A percentile compares a stretch with the other conserved stretches of the same genome.
phyloP scores from a whole-genome alignment of 164 flowering plant genomes.

The Berberis vulgaris region DNA sequence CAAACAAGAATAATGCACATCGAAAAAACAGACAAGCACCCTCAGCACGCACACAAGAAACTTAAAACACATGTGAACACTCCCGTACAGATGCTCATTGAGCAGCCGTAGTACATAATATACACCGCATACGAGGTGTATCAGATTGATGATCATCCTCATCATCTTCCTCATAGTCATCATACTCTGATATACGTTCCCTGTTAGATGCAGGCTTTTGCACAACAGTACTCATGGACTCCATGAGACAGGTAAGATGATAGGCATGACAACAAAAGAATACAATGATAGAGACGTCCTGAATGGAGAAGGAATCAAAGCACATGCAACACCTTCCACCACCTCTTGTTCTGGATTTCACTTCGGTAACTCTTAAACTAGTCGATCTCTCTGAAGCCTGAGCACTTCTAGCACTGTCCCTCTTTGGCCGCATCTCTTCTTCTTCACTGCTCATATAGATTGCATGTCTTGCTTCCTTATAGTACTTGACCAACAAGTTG shows the following conservation, averaged over 20 bases:
- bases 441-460: conserved; percentile 62
- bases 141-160: conserved; percentile 26
- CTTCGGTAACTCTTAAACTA: conserved; percentile 25
- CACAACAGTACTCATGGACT: conserved; percentile 38
- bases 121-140: conserved; percentile 60
- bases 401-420: conserved; percentile 27
- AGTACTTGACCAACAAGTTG: conserved; percentile 77
- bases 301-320: conserved; percentile 77
- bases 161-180: conserved; percentile 32
- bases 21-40: background rate
- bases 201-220: conserved; percentile 7
- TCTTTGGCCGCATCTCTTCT: conserved; percentile 45
- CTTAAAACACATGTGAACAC: background rate
- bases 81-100: conserved; percentile 5
- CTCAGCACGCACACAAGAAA: background rate
- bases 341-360: conserved; percentile 71
- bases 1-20: background rate
- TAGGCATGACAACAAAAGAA: conserved; percentile 98
- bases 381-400: conserved; percentile 24
- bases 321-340: conserved; percentile 93
- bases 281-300: conserved; percentile 40
- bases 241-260: conserved; percentile 68
- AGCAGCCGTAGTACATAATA: conserved; percentile 91
- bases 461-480: conserved; percentile 89
- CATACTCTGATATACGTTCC: conserved; percentile 18